phyloP scores from a whole-genome alignment of 176 grass and related monocot species.

The Eragrostis nindensis region DNA sequence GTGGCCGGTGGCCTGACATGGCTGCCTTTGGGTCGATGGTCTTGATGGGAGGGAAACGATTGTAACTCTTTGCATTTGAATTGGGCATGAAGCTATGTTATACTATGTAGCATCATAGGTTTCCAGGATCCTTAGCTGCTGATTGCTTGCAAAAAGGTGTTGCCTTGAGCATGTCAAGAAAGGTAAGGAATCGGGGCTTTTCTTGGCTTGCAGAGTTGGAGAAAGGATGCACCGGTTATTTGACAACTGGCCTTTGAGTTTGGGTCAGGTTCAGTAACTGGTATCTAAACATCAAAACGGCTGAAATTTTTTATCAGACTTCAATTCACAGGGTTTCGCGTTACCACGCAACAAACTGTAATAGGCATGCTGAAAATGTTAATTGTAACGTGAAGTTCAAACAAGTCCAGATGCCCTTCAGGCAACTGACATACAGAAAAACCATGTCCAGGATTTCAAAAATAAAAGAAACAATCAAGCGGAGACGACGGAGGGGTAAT shows the following conservation, averaged over 20 bases:
- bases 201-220: constrained; percentile 51
- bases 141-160: constrained; percentile 17
- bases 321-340: not conserved
- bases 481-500: not conserved
- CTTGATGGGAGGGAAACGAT: not conserved
- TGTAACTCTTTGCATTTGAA: not conserved
- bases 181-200: constrained; percentile 50
- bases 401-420: not conserved
- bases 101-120: constrained; percentile 4
- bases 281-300: not conserved
- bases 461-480: constrained; percentile 7
- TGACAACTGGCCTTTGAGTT: not conserved
- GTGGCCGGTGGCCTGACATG: constrained; percentile 42
- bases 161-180: constrained; percentile 32
- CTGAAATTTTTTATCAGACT: constrained; percentile 22
- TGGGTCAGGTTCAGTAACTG: constrained; percentile 28
- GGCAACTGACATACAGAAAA: not conserved
- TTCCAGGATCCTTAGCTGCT: constrained; percentile 9
- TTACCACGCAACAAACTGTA: not conserved
- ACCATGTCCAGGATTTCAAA: not conserved
- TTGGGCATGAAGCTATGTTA: constrained; percentile 23
- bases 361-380: not conserved
- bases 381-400: not conserved
- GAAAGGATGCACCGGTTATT: constrained; percentile 33
- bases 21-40: not conserved